Evolutionary conservation across 345 rosid genomes (phyloP).

Genomic region (Ailanthus altissimus): DNA sequence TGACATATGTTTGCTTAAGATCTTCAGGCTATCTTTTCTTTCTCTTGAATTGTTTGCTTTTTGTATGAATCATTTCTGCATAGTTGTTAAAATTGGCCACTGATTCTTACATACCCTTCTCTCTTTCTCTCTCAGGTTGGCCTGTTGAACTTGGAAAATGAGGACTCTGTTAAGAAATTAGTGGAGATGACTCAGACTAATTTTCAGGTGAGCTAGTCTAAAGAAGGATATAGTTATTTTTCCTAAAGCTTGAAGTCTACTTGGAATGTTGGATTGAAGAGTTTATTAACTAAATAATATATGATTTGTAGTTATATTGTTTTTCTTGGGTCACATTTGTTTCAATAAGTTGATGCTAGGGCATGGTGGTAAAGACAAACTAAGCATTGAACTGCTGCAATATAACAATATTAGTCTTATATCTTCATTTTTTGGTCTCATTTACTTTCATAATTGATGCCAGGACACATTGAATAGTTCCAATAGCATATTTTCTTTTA

Average conservation of each 20-base stretch:
- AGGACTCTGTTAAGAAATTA: slow-evolving; percentile 65
- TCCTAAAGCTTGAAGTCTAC: neutral
- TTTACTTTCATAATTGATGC: neutral
- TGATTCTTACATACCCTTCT: slow-evolving; percentile 4
- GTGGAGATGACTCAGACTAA: slow-evolving; percentile 56
- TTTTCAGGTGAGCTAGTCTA: slow-evolving; percentile 64
- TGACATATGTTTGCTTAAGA: neutral
- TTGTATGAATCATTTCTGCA: neutral
- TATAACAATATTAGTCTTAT: neutral
- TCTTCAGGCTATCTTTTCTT: neutral
- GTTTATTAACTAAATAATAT: neutral
- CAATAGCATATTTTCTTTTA: neutral
- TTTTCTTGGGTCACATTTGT: neutral
- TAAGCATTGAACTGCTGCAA: neutral
- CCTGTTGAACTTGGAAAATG: slow-evolving; percentile 89
- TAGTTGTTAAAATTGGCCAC: neutral
- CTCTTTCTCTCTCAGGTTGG: slow-evolving; percentile 57
- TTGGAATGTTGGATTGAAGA: neutral
- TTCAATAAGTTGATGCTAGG: neutral
- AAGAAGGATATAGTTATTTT: neutral
- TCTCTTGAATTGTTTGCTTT: neutral
- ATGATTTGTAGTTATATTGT: neutral
- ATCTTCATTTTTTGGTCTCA: neutral
- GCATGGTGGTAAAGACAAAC: neutral
- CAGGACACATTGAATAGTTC: neutral